Evolutionary conservation across 2,329 filamentous ascomycete genomes (phyloP), one percentile per base, ranked within the genome.

Genomic region (Aspergillus proliferans): DNA sequence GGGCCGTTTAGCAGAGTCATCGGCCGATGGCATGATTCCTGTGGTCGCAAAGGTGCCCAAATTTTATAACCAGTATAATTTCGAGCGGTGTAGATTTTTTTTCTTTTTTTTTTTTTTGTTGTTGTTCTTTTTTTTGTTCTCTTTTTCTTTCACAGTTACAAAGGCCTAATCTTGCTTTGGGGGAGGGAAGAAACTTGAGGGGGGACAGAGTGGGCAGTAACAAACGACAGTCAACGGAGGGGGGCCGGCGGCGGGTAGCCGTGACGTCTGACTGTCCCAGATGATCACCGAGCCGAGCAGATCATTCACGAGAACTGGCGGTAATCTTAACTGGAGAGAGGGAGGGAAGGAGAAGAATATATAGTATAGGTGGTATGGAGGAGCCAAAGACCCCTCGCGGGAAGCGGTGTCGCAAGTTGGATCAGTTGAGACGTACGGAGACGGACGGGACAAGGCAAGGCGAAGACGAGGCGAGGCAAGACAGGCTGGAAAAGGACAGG

Each of bases 21-120:
- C 66, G 54, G 62, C 63, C 52, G 60, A 66, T 50, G 68, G 65
- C 68, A 70, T 70, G 54, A 59, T 69, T 60, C 52, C 55, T 53
- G 54, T 48, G 46, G 56, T 53, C 53, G 49, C 47, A 47, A 51
- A 50, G 55, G 26, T 36, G 51, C 52, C 26, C 26, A 30, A 30
- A 30, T 30, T 4, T 30, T 36, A 36, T 36, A 36, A 36, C 34
- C 34, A n/a, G 34, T 36, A 36, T 18, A 36, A 36, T 30, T 30
- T 30, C 26, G 26, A 30, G 26, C 26, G 26, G 26, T 30, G 8
- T 30, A 30, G 22, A 12, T 30, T 30, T 12, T 12, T 28, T 12
- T 15, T 15, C 15, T 15, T 7, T 7, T 12, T 4, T 10, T 30
- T 30, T n/a, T 28, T 12, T 30, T 30, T 28, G 3, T 28, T 12